phyloP scores from a whole-genome alignment of 2,329 filamentous ascomycete genomes.

The Fusarium zealandicum region DNA sequence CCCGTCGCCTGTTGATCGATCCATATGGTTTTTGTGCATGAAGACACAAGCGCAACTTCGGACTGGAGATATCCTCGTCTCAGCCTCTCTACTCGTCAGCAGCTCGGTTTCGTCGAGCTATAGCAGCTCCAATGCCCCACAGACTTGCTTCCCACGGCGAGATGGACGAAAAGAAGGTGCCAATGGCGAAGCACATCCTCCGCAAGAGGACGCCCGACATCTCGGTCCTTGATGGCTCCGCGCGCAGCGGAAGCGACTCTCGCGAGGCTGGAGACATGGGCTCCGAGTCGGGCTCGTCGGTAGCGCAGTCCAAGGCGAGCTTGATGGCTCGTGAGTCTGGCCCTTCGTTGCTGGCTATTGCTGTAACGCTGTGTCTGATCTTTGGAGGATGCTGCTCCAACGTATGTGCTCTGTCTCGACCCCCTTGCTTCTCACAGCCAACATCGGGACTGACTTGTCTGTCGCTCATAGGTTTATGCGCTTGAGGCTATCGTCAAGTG shows the following conservation, averaged over 20 bases:
- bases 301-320: slow-evolving; percentile 35
- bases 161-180: not conserved
- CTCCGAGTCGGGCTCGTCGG: slow-evolving; percentile 20
- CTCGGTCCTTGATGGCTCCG: slow-evolving; percentile 23
- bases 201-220: slow-evolving; percentile 36
- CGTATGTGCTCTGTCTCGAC: slow-evolving; percentile 58
- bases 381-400: slow-evolving; percentile 97
- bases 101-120: not conserved
- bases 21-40: slow-evolving; percentile 17
- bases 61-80: not conserved
- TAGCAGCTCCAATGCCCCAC: not conserved
- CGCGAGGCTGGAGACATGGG: slow-evolving; percentile 25
- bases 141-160: too few relatives aligned
- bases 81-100: slow-evolving; percentile 30
- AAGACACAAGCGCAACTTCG: slow-evolving; percentile 27
- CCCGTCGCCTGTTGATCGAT: too few relatives aligned
- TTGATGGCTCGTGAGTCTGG: slow-evolving; percentile 36
- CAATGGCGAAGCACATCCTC: slow-evolving; percentile 28
- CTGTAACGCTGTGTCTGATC: slow-evolving; percentile 80
- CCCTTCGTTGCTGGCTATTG: slow-evolving; percentile 60
- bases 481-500: slow-evolving; percentile 95
- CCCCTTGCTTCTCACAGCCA: not conserved
- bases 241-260: slow-evolving; percentile 15
- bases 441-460: slow-evolving; percentile 24
- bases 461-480: slow-evolving; percentile 78